Conservation (phyloP, 441 rosid species). For the Populus hybrid region DNA sequence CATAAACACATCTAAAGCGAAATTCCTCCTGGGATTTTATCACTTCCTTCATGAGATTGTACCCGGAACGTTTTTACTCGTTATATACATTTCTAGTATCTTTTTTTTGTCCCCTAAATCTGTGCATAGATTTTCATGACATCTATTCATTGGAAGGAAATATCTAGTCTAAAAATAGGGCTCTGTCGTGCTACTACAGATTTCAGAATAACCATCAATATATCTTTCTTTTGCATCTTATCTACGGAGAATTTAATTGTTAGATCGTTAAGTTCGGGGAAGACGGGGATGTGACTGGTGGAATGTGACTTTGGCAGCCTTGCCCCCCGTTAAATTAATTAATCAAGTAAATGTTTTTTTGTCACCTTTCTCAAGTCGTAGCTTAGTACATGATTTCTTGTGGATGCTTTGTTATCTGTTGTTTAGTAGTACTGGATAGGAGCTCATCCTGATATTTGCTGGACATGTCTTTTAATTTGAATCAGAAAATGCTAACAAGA, state of each 20-base stretch:
- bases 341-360: too few relatives aligned
- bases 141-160: not conserved
- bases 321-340: too few relatives aligned
- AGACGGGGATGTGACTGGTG: too few relatives aligned
- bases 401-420: too few relatives aligned
- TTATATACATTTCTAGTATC: not conserved
- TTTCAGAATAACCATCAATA: not conserved
- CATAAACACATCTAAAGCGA: constrained; percentile 16
- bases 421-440: too few relatives aligned
- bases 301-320: too few relatives aligned
- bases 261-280: too few relatives aligned
- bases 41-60: constrained; percentile 18
- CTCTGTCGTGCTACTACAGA: not conserved
- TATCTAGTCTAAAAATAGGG: not conserved
- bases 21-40: constrained; percentile 12
- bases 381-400: too few relatives aligned
- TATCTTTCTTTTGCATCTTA: not conserved
- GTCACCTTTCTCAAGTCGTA: too few relatives aligned
- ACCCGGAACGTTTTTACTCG: not conserved
- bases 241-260: not conserved
- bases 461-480: too few relatives aligned
- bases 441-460: too few relatives aligned
- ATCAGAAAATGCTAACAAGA: too few relatives aligned
- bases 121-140: not conserved
- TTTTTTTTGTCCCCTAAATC: not conserved